Evolutionary conservation across 1,139 yeast species (phyloP).

Genomic region (Insectozyma bohioensis): DNA sequence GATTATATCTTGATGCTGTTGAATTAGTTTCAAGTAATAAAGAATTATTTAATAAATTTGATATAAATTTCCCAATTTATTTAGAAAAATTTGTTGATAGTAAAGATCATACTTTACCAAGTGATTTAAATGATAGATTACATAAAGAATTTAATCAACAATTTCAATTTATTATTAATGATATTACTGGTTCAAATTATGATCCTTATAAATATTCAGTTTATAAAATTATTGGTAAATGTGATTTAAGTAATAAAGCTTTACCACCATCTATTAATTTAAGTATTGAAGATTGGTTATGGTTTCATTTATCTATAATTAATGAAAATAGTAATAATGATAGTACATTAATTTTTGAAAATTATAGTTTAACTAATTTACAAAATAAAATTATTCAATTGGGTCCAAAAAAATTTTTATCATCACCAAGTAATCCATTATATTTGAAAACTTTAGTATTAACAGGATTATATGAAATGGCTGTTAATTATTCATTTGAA

Average conservation of each 20-base stretch:
- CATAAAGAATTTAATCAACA: constrained; percentile 84
- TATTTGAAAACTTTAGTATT: constrained; percentile 75
- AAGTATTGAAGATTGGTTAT: constrained; percentile 94
- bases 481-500: constrained; percentile 67
- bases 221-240: constrained; percentile 88
- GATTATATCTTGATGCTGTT: constrained; percentile 75
- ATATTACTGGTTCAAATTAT: constrained; percentile 47
- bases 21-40: constrained; percentile 33
- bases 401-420: constrained; percentile 71
- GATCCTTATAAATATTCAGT: constrained; percentile 92
- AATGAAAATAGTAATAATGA: constrained; percentile 45
- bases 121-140: constrained; percentile 67
- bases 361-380: constrained; percentile 70
- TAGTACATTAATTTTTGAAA: constrained; percentile 59
- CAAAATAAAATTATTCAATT: constrained; percentile 69
- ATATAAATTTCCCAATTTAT: constrained; percentile 79
- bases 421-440: constrained; percentile 61
- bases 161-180: constrained; percentile 62
- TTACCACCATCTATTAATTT: constrained; percentile 69
- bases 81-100: constrained; percentile 70
- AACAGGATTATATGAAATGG: constrained; percentile 80
- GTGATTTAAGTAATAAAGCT: constrained; percentile 76
- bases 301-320: constrained; percentile 84
- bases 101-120: constrained; percentile 52
- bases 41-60: constrained; percentile 74